These are phyloP conservation scores for Blastobotrys aristatus DNA, from an alignment of 1,139 yeast genomes.

Conservation along the genomic window DNA sequence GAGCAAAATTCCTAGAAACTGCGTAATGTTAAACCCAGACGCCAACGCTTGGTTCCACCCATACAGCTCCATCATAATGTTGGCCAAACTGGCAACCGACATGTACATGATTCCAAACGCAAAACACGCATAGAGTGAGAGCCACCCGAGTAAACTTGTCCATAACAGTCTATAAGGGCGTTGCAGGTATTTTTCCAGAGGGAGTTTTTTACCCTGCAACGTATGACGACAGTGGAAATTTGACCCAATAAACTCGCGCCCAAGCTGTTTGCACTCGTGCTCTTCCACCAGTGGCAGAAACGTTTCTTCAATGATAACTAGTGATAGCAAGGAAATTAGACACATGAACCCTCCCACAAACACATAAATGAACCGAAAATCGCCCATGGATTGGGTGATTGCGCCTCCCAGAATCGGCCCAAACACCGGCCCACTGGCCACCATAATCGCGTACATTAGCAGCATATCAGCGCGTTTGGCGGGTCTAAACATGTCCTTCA, in stretches of 20 bases:
- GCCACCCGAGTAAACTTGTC: conserved; percentile 15
- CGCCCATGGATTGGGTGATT: conserved; percentile 13
- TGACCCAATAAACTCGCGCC: conserved; percentile 1
- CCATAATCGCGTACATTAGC: conserved; percentile 18
- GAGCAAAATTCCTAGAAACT: conserved; percentile 16
- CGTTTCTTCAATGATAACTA: conserved; percentile 14
- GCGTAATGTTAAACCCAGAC: conserved; percentile 15
- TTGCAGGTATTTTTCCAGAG: conserved; percentile 14
- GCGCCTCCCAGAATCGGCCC: conserved; percentile 20
- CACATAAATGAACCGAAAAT: conserved; percentile 14
- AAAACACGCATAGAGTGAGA: conserved; percentile 17
- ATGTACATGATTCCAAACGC: conserved; percentile 20
- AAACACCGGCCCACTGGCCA: conserved; percentile 21
- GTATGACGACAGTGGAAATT: conserved; percentile 5
- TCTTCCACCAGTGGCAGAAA: conserved; percentile 13
- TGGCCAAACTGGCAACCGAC: conserved; percentile 17
- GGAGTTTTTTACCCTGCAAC: conserved; percentile 4
- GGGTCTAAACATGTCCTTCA: conserved; percentile 20
- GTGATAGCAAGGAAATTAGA: conserved; percentile 1
- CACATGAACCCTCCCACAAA: conserved; percentile 13
- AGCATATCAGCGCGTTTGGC: conserved; percentile 18
- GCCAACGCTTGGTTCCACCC: conserved; percentile 16
- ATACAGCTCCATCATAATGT: conserved; percentile 13
- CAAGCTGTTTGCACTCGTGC: conserved; percentile 8
- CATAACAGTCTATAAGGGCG: conserved; percentile 17